A percentile compares a stretch with the other conserved stretches of the same genome.
Conservation (phyloP, 176 grass and related monocot genomes). For the Oryza officinalis region DNA sequence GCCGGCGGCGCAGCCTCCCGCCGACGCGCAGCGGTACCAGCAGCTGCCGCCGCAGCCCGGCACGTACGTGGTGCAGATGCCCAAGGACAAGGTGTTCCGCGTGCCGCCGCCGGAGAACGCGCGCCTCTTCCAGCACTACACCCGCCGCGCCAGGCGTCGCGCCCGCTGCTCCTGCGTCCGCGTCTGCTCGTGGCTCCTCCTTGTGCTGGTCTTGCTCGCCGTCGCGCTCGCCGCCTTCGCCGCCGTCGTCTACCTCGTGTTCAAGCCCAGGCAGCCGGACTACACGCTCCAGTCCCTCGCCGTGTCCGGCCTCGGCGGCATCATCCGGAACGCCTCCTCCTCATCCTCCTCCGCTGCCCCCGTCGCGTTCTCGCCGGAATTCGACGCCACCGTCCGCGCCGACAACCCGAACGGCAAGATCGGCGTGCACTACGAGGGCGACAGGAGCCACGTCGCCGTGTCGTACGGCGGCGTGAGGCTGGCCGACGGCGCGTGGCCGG, state of each 20-base stretch:
- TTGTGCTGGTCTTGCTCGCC: neutral
- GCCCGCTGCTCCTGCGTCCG: constrained; percentile 47
- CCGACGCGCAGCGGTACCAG: neutral
- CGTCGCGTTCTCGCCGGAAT: constrained; percentile 44
- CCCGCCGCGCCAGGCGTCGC: constrained; percentile 32
- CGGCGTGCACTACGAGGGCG: constrained; percentile 46
- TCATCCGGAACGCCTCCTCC: constrained; percentile 14
- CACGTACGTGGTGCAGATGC: constrained; percentile 58
- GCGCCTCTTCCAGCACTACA: constrained; percentile 52
- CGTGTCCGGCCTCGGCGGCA: constrained; percentile 34
- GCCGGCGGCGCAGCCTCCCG: neutral
- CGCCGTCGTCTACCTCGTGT: constrained; percentile 26
- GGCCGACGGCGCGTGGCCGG: constrained; percentile 52
- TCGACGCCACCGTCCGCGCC: constrained; percentile 44
- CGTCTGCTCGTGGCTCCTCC: constrained; percentile 39
- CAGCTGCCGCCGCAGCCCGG: neutral
- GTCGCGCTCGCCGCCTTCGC: constrained; percentile 26
- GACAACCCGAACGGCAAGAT: constrained; percentile 58
- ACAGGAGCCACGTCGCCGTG: constrained; percentile 36
- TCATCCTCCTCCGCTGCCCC: neutral
- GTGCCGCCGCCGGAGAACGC: constrained; percentile 73
- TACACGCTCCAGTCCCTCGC: constrained; percentile 50
- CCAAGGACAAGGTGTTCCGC: constrained; percentile 74
- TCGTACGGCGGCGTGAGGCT: constrained; percentile 48
- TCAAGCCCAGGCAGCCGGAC: constrained; percentile 36